Evolutionary conservation across 1,284 basidiomycete species (phyloP).

Genomic region (Bondarzewia mesenterica): DNA sequence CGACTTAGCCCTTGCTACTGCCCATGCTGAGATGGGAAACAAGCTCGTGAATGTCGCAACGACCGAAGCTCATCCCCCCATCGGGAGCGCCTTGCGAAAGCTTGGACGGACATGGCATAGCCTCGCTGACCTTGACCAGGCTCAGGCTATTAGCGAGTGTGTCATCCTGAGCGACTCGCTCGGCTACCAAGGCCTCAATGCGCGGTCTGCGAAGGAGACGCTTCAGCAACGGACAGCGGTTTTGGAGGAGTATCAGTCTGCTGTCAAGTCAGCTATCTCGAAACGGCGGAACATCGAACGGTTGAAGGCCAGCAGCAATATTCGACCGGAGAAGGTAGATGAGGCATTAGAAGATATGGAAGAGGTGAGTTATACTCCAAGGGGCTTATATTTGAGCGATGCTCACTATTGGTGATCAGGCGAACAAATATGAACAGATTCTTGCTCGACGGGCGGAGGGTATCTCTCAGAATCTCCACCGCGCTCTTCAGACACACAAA

Average conservation of each 20-base stretch:
- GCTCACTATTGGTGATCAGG: constrained; percentile 37
- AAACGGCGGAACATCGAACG: constrained; percentile 88
- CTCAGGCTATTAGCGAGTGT: constrained; percentile 85
- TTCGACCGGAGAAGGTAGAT: constrained; percentile 81
- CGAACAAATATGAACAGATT: constrained; percentile 79
- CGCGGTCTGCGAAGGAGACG: constrained; percentile 91
- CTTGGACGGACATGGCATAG: constrained; percentile 81
- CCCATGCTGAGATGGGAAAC: constrained; percentile 82
- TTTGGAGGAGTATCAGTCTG: constrained; percentile 86
- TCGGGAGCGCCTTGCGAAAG: constrained; percentile 76
- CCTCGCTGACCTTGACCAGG: constrained; percentile 76
- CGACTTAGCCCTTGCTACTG: constrained; percentile 56
- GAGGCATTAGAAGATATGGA: constrained; percentile 91
- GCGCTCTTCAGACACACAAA: constrained; percentile 76
- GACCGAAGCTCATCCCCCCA: constrained; percentile 75
- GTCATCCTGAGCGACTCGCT: constrained; percentile 88
- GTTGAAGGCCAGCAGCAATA: constrained; percentile 81
- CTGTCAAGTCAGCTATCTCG: constrained; percentile 85
- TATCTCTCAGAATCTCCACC: constrained; percentile 87
- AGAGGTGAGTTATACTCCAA: constrained; percentile 48
- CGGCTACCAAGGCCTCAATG: constrained; percentile 90
- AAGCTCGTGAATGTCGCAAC: constrained; percentile 84
- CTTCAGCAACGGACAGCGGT: constrained; percentile 80
- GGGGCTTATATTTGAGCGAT: background rate
- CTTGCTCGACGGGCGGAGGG: constrained; percentile 77